Evolutionary conservation across 1,284 basidiomycete species (phyloP).

Genomic region (Trichosporon sp.): DNA sequence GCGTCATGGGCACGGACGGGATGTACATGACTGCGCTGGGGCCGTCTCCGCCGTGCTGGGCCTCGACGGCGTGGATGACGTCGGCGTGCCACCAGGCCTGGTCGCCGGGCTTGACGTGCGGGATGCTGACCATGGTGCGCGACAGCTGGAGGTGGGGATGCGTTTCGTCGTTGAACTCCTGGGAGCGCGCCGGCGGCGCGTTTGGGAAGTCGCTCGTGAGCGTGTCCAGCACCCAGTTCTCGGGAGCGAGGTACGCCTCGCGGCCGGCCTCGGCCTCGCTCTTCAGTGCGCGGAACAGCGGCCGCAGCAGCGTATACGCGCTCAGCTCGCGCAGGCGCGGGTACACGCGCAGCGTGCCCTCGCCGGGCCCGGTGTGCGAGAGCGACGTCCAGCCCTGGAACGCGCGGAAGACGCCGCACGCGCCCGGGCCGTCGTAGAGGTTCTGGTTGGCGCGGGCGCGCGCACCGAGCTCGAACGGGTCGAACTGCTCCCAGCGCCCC

Average conservation of each 20-base stretch:
- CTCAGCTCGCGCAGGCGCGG: conserved; percentile 69
- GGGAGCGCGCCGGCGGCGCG: conserved; percentile 58
- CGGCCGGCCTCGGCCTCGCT: conserved; percentile 19
- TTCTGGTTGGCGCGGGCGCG: conserved; percentile 39
- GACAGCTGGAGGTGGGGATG: conserved; percentile 68
- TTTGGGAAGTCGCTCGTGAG: conserved; percentile 62
- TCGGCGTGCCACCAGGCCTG: conserved; percentile 81
- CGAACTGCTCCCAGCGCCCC: conserved; percentile 58
- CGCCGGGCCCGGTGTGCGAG: conserved; percentile 57
- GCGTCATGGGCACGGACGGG: conserved; percentile 66
- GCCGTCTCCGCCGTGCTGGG: conserved; percentile 56
- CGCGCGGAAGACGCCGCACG: conserved; percentile 68
- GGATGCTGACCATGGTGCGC: conserved; percentile 68
- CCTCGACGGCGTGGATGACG: conserved; percentile 67
- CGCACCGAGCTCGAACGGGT: conserved; percentile 40
- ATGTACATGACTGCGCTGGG: conserved; percentile 77
- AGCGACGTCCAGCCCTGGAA: conserved; percentile 68
- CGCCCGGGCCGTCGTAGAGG: conserved; percentile 43
- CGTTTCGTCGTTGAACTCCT: conserved; percentile 60
- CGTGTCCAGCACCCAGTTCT: conserved; percentile 63
- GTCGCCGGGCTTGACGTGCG: conserved; percentile 68
- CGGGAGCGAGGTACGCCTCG: conserved; percentile 51
- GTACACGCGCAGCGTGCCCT: conserved; percentile 74
- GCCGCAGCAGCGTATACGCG: conserved; percentile 68
- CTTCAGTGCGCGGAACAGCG: conserved; percentile 59